Evolutionary conservation across 441 rosid genomes (phyloP).

Genomic region (Gossypium laxum): DNA sequence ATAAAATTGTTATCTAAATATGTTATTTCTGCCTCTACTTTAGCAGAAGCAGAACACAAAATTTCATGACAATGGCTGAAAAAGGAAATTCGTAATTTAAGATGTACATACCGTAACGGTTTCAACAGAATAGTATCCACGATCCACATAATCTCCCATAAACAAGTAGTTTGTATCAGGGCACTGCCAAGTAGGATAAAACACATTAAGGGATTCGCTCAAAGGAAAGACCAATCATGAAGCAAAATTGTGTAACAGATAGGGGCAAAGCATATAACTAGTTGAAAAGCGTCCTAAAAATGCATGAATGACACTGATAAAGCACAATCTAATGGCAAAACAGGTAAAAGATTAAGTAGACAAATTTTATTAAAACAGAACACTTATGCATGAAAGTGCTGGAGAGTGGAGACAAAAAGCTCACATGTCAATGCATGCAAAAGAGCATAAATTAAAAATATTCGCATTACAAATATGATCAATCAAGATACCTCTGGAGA

Average conservation of each 20-base stretch:
- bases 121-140: constrained; percentile 69
- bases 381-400: background rate
- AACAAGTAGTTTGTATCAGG: constrained; percentile 71
- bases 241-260: background rate
- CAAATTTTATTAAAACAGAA: background rate
- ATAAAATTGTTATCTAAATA: background rate
- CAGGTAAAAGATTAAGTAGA: background rate
- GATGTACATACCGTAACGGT: constrained; percentile 34
- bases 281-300: background rate
- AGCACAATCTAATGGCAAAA: background rate
- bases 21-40: background rate
- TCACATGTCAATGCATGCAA: background rate
- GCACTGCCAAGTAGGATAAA: constrained; percentile 38
- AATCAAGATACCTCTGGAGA: constrained; percentile 19
- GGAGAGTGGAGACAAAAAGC: background rate
- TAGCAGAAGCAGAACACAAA: background rate
- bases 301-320: background rate
- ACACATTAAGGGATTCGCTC: constrained; percentile 15
- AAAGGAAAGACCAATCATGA: background rate
- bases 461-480: background rate
- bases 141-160: constrained; percentile 76
- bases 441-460: background rate
- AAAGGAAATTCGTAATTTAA: background rate
- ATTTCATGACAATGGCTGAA: background rate
- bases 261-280: background rate